Conservation (phyloP, 2,329 filamentous ascomycete species). For the Cladosporium sphaerospermum region DNA sequence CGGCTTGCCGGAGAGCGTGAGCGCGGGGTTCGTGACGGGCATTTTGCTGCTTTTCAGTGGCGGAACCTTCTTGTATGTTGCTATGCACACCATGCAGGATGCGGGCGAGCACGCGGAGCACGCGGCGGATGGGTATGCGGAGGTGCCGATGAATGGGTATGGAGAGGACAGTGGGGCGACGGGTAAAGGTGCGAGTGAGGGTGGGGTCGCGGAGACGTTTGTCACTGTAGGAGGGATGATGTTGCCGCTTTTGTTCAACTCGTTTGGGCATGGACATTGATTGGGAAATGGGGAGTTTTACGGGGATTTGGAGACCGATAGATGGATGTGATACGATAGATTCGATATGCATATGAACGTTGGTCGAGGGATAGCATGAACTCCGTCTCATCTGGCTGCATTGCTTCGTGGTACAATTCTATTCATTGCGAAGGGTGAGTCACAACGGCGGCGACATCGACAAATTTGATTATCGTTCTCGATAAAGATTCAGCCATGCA, state of each 20-base stretch:
- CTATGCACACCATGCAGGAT: conserved; percentile 97
- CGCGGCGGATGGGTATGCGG: conserved; percentile 19
- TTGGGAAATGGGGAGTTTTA: neutral
- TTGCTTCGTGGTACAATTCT: no score
- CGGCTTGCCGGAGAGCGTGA: conserved; percentile 48
- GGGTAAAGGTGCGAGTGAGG: neutral
- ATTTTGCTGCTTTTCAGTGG: conserved; percentile 91
- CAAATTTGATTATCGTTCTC: no score
- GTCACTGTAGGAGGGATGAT: conserved; percentile 71
- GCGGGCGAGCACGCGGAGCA: conserved; percentile 42
- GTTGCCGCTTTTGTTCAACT: conserved; percentile 63
- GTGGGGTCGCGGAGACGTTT: conserved; percentile 47
- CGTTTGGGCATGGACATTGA: conserved; percentile 67
- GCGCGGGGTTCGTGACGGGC: conserved; percentile 80
- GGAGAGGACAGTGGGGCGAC: conserved; percentile 13
- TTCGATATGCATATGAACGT: neutral
- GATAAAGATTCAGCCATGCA: no score
- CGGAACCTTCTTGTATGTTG: conserved; percentile 95
- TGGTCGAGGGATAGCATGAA: neutral
- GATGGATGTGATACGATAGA: neutral
- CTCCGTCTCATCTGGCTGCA: no score
- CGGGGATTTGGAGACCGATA: neutral
- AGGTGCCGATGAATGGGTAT: conserved; percentile 20
- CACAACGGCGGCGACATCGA: no score
- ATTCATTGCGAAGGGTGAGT: no score